Base-by-base conservation (phyloP, 805 yeast species). In the Jamesozyma gamospora region DNA sequence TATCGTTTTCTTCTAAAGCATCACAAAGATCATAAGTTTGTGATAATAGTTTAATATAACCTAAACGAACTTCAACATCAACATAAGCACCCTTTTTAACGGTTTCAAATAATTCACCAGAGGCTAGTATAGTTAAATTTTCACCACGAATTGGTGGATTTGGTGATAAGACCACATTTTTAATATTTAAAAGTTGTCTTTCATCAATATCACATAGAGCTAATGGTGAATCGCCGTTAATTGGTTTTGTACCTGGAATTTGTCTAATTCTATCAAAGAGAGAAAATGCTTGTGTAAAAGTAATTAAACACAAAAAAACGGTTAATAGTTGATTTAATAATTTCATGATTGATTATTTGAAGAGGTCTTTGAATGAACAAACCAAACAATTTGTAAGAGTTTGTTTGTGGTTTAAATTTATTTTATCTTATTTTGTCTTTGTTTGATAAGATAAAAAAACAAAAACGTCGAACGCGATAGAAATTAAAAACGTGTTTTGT, bases 1-100 rank as follows among this genome's bases (percentile, higher is more conserved):
- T 50, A 53, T 83, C 95, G 34, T 87, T 88, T 51, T 87, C 81
- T 39, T 76, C 75, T 43, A 87, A 69, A 57, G 86, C 79, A 48
- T 87, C 95, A 63, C 98, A 92, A 45, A 92, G 68, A 60, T 92
- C 97, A 59, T 80, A 83, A n/a, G 94, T 84, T 58, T 87, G 90
- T 51, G 85, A 81, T 39, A 92, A 65, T 42, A 92, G 71, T 51
- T 82, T 82, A 63, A 92, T 88, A 65, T 82, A 88, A 5, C 97
- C 98, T 54, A 87, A 82, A 48, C 83, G 74, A 16, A 92, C 97
- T 49, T 86, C 94, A 24, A 92, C 90, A 49, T 88, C 96, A 37
- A 92, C 94, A 53, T 88, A 92, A 0, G 97, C 84, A 27, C 98
- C 98, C 15, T 85, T 90, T 24, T 60, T 74, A 28, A 92, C 66